phyloP scores from a whole-genome alignment of 2,329 filamentous ascomycete species.

The Arachnopeziza araneosa region DNA sequence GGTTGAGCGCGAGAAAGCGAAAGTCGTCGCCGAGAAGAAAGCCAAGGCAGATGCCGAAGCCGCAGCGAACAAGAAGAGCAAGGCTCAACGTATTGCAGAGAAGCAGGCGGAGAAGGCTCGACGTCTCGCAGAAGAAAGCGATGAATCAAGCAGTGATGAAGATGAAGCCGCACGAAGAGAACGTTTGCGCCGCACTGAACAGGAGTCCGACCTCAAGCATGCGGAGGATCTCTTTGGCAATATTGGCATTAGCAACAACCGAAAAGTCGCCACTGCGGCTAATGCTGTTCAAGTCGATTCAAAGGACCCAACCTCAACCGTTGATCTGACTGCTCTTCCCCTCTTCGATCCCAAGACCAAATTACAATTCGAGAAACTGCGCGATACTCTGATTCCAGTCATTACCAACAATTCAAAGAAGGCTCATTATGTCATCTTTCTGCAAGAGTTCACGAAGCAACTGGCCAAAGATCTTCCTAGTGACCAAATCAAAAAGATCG shows the following conservation, averaged over 20 bases:
- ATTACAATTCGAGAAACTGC: conserved; percentile 75
- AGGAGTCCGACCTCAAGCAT: conserved; percentile 83
- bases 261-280: conserved; percentile 61
- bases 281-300: conserved; percentile 63
- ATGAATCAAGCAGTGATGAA: conserved; percentile 56
- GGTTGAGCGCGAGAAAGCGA: conserved; percentile 89
- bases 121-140: conserved; percentile 49
- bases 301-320: conserved; percentile 67
- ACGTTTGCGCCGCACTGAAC: conserved; percentile 71
- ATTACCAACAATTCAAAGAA: conserved; percentile 74
- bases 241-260: conserved; percentile 59
- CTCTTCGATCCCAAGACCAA: conserved; percentile 90
- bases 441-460: conserved; percentile 86
- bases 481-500: conserved; percentile 94
- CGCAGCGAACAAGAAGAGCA: conserved; percentile 85
- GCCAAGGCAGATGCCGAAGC: conserved; percentile 85
- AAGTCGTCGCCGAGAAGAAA: conserved; percentile 79
- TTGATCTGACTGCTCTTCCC: conserved; percentile 74
- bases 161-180: conserved; percentile 69
- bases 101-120: conserved; percentile 55
- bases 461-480: conserved; percentile 82
- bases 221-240: conserved; percentile 86
- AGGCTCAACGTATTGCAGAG: conserved; percentile 79
- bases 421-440: conserved; percentile 82
- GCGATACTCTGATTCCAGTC: conserved; percentile 73